Conservation (phyloP, 805 yeast species). For the Ogataea methanolica region DNA sequence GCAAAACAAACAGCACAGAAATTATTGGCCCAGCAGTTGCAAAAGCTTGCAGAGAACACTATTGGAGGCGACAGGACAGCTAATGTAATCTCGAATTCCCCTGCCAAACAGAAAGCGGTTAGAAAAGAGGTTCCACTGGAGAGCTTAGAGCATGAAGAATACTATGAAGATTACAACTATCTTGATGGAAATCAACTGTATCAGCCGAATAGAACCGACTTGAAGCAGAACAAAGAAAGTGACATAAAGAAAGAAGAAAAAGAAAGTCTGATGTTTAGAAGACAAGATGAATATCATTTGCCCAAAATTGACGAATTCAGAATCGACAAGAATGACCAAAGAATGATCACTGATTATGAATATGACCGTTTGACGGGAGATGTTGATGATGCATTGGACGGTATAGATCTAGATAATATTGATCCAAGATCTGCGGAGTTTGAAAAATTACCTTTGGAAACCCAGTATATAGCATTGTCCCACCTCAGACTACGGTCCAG, state of each 20-base stretch:
- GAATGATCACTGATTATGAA: conserved; percentile 73
- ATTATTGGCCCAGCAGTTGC: conserved; percentile 75
- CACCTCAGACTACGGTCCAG: conserved; percentile 80
- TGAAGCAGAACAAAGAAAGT: conserved; percentile 1
- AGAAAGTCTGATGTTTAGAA: conserved; percentile 35
- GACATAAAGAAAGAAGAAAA: conserved; percentile 7
- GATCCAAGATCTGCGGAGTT: conserved; percentile 85
- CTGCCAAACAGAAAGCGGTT: conserved; percentile 5
- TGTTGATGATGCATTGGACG: conserved; percentile 58
- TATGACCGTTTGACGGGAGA: conserved; percentile 55
- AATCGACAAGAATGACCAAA: conserved; percentile 54
- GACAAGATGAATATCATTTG: conserved; percentile 79
- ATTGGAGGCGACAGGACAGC: neutral
- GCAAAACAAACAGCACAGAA: conserved; percentile 75
- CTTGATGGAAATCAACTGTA: conserved; percentile 6
- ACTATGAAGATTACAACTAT: conserved; percentile 32
- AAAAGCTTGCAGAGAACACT: conserved; percentile 41
- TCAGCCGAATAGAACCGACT: conserved; percentile 4
- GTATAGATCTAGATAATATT: conserved; percentile 62
- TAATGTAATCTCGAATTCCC: neutral
- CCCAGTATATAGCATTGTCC: conserved; percentile 84
- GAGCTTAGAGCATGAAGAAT: conserved; percentile 29
- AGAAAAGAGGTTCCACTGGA: conserved; percentile 17
- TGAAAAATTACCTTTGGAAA: conserved; percentile 66
- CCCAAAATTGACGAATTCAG: conserved; percentile 58